Evolutionary conservation across 306 rosid genomes (phyloP).

Genomic region (Aeschynomene evenia): DNA sequence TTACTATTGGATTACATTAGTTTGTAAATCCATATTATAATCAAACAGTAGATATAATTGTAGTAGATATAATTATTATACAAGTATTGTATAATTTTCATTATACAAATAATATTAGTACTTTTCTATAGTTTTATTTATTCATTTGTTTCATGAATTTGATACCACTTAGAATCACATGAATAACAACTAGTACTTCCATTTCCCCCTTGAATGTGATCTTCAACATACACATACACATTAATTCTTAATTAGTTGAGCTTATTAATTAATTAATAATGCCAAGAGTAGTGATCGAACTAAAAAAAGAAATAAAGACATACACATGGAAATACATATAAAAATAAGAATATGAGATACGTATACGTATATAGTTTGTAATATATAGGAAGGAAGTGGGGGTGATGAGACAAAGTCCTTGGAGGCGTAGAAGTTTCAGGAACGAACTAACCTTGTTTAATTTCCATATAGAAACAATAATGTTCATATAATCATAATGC

Average conservation of each 20-base stretch:
- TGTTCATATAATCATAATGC: not conserved
- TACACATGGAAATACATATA: constrained; percentile 4
- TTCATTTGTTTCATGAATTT: not conserved
- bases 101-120: too few relatives aligned
- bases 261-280: not conserved
- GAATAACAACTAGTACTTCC: too few relatives aligned
- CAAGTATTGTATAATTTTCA: too few relatives aligned
- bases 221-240: not conserved
- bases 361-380: constrained; percentile 28
- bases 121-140: too few relatives aligned
- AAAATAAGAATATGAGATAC: not conserved
- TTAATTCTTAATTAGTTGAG: too few relatives aligned
- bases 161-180: too few relatives aligned
- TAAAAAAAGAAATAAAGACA: not conserved
- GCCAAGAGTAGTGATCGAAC: not conserved
- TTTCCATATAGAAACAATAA: not conserved
- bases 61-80: too few relatives aligned
- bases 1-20: too few relatives aligned
- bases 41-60: too few relatives aligned
- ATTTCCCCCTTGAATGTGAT: not conserved
- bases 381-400: not conserved
- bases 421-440: constrained; percentile 27
- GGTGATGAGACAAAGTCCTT: too few relatives aligned
- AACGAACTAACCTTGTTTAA: too few relatives aligned
- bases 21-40: too few relatives aligned